phyloP scores from a whole-genome alignment of 768 basidiomycete genomes.

The Inosperma sp. region DNA sequence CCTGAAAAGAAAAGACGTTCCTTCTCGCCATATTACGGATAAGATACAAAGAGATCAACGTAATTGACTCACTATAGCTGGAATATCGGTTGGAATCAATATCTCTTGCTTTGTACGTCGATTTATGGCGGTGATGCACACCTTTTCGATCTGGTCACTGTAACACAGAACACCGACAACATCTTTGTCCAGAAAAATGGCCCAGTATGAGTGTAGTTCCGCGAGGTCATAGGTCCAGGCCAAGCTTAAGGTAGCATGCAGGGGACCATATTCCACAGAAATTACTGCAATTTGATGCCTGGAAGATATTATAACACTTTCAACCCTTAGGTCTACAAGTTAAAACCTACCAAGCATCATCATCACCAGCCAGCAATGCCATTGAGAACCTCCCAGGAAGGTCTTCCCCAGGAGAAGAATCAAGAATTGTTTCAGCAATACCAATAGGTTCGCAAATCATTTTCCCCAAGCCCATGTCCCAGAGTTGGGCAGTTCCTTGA shows the following conservation, averaged over 20 bases:
- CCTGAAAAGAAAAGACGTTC: constrained; percentile 13
- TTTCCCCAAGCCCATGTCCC: constrained; percentile 17
- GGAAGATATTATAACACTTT: neutral
- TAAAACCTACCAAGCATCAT: neutral
- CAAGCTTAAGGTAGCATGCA: constrained; percentile 8
- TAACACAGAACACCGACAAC: constrained; percentile 24
- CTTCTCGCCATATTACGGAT: neutral
- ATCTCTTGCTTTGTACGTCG: constrained; percentile 13
- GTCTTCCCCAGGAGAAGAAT: constrained; percentile 27
- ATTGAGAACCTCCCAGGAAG: constrained; percentile 24
- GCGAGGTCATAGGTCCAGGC: constrained; percentile 9
- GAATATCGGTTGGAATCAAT: constrained; percentile 22
- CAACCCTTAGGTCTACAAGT: neutral
- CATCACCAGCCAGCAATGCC: constrained; percentile 6
- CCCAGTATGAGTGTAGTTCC: constrained; percentile 17
- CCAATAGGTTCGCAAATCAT: constrained; percentile 13
- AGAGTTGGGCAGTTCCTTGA: constrained; percentile 15
- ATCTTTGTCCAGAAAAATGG: constrained; percentile 25
- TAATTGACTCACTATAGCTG: constrained; percentile 8
- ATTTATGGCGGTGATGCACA: constrained; percentile 20
- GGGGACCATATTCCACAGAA: constrained; percentile 13
- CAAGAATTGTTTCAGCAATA: constrained; percentile 17
- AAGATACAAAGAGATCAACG: neutral
- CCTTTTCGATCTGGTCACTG: neutral
- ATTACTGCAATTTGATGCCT: constrained; percentile 15